Evolutionary conservation across 129 eudicot species (phyloP).

Genomic region (Artemisia argyi): DNA sequence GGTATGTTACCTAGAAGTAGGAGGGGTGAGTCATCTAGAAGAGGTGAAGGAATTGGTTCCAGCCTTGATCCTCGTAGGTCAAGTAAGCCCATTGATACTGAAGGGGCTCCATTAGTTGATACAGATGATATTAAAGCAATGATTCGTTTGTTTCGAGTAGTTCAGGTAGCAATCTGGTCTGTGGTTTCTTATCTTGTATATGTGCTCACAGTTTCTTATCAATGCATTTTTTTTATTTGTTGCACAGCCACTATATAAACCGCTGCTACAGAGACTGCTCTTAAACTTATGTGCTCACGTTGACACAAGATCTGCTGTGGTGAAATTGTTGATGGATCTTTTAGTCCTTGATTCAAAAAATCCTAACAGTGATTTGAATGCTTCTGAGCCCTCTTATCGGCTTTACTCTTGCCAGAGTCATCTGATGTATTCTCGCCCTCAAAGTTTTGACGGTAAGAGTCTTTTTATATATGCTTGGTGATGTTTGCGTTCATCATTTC

Average conservation of each 20-base stretch:
- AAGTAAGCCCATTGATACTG: conserved; percentile 87
- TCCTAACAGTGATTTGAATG: conserved; percentile 40
- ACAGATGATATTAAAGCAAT: conserved; percentile 80
- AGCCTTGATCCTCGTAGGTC: conserved; percentile 67
- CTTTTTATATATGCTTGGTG: conserved; percentile 1
- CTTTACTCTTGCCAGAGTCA: conserved; percentile 86
- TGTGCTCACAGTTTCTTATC: conserved; percentile 5
- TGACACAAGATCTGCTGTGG: conserved; percentile 67
- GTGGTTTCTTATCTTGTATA: background rate
- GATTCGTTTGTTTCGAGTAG: conserved; percentile 93
- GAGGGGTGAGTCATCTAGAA: conserved; percentile 84
- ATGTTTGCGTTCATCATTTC: background rate
- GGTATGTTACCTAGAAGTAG: conserved; percentile 91
- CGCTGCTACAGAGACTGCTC: conserved; percentile 87
- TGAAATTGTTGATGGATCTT: conserved; percentile 82
- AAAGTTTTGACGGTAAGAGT: conserved; percentile 70
- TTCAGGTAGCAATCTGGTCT: conserved; percentile 58
- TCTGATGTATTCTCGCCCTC: conserved; percentile 95
- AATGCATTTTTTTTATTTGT: conserved; percentile 6
- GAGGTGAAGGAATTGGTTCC: conserved; percentile 76
- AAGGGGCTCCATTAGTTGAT: conserved; percentile 91
- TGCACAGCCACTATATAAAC: conserved; percentile 85
- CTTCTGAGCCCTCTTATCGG: conserved; percentile 75
- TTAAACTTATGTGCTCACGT: conserved; percentile 85
- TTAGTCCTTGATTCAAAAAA: conserved; percentile 73